A percentile compares a stretch with the other conserved stretches of the same genome.
Evolutionary conservation across 805 yeast genomes (phyloP).

Genomic region (Teunomyces cretensis): DNA sequence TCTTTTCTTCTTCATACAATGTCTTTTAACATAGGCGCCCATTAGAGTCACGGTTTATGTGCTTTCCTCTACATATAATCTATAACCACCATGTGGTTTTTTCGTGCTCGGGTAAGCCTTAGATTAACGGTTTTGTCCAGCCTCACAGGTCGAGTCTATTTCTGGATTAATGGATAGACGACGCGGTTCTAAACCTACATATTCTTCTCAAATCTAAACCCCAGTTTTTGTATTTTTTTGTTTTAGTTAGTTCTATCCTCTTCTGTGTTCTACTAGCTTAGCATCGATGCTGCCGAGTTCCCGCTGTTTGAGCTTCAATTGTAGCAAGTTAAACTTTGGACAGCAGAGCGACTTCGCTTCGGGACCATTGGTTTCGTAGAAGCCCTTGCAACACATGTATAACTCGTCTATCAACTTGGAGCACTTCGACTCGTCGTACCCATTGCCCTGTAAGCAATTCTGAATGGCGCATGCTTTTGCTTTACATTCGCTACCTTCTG

Average conservation of each 20-base stretch:
- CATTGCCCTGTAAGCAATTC: constrained; percentile 62
- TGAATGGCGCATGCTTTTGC: constrained; percentile 82
- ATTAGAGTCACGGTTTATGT: constrained; percentile 68
- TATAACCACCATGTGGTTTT: constrained; percentile 41
- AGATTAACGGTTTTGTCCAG: constrained; percentile 61
- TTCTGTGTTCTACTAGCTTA: constrained; percentile 24
- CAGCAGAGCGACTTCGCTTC: constrained; percentile 72
- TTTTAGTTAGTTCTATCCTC: constrained; percentile 3
- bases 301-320: constrained; percentile 66
- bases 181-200: constrained; percentile 80
- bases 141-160: constrained; percentile 56
- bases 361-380: constrained; percentile 60
- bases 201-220: constrained; percentile 3
- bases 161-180: constrained; percentile 40
- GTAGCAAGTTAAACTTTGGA: constrained; percentile 65
- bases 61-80: constrained; percentile 49
- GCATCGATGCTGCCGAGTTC: constrained; percentile 60
- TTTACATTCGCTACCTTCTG: constrained; percentile 50
- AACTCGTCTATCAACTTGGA: constrained; percentile 64
- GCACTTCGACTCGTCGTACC: constrained; percentile 75
- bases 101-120: constrained; percentile 96
- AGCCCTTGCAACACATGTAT: constrained; percentile 71
- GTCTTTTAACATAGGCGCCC: constrained; percentile 72
- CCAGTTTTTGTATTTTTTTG: background rate
- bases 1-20: constrained; percentile 36